Base-by-base conservation (phyloP, 1,284 basidiomycete species). In the Hortiboletus rubellus region DNA sequence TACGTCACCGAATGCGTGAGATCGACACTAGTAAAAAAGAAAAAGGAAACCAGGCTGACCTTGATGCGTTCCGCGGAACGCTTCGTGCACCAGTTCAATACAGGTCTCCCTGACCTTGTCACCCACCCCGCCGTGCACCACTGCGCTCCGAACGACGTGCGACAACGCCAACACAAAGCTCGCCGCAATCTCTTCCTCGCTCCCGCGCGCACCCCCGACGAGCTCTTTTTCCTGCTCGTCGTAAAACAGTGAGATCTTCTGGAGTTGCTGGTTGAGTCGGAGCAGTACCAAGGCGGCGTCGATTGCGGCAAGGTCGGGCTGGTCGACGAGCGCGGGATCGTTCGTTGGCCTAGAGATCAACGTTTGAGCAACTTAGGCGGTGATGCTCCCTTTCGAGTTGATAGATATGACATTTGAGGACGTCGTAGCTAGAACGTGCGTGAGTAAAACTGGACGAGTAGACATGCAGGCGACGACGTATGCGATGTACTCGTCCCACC, bases 401-500 rank as follows among this genome's bases (percentile, higher is more conserved):
- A 75, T 94, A 91, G 55, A 93, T 86, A 64, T 84, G 84, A 69
- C 93, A 93, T 77, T 96, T 97, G 65, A 97, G 79, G 0, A 85
- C 78, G 66, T 93, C 92, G 69, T 96, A 96, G 46, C 92, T 89
- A 76, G 24, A 15, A 6, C 12, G 31, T 15, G 31, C 11, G 17
- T 18, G 45, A 40, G 24, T 7, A 5, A 10, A 14, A 30, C 10
- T 10, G 2, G 27, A 15, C 9, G 14, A 42, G 12, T 6, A 37
- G 40, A 12, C 15, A 24, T 2, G 38, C 17, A 0, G 11, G 3
- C 10, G 22, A 49, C 9, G 37, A 58, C 87, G 63, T 67, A 92
- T 84, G 86, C 83, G 60, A 98, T 89, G 71, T 98, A 98, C 62
- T 95, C 86, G 66, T 94, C 91, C 83, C 90, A 91, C 95, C 96